Conservation (phyloP, 169 alveolate genomes). For the Perkinsus chesapeaki region DNA sequence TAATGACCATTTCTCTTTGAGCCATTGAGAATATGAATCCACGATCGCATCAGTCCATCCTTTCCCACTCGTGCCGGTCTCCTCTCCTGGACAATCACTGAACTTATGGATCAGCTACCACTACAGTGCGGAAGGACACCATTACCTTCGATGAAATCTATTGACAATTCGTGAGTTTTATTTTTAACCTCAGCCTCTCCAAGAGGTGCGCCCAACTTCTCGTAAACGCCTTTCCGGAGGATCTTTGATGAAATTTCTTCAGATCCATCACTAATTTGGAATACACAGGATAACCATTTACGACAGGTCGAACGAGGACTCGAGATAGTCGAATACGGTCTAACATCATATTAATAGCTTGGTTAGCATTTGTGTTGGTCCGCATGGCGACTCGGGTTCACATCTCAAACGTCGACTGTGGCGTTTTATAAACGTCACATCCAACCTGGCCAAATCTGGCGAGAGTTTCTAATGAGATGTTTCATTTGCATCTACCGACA, state of each 20-base stretch:
- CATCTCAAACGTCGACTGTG: too few relatives aligned
- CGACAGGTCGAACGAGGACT: background rate
- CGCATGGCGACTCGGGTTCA: too few relatives aligned
- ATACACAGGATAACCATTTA: background rate
- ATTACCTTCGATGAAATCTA: background rate
- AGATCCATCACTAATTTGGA: background rate
- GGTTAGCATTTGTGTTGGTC: too few relatives aligned
- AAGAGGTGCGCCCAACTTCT: background rate
- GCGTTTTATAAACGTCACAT: too few relatives aligned
- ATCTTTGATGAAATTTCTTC: background rate
- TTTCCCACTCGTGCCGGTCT: background rate
- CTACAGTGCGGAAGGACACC: background rate
- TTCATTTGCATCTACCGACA: too few relatives aligned
- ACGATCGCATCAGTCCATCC: too few relatives aligned
- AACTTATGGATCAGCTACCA: background rate
- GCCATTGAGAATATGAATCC: background rate
- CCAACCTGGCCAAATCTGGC: too few relatives aligned
- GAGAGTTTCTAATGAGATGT: too few relatives aligned
- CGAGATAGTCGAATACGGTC: background rate
- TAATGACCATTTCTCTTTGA: background rate
- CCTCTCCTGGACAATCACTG: background rate
- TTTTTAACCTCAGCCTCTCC: background rate
- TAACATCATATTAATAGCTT: background rate
- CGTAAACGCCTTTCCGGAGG: background rate
- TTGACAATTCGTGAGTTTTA: background rate